Base-by-base conservation (phyloP, 805 yeast species). In the Saturnispora dispora region DNA sequence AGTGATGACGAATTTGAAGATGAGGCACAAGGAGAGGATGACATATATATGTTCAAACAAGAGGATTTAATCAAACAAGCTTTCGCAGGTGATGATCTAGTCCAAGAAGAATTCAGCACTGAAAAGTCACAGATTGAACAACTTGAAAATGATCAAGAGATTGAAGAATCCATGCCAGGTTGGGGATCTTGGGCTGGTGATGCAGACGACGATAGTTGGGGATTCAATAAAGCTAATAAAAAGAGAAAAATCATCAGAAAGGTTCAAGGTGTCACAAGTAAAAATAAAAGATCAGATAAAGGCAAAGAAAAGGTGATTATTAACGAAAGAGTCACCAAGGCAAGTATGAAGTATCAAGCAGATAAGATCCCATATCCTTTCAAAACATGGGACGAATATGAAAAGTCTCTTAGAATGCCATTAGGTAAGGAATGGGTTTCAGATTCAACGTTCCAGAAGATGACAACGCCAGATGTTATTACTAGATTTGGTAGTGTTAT, bases 131-230 rank as follows among this genome's bases (percentile, higher is more conserved):
- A 78, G 57, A 77, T 77, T 11, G 73, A 76, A 5, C 77, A 71
- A 43, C 89, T 85, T 45, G 97, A 91, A 66, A 97, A 81, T 52
- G 97, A 91, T 67, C 53, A 56, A 41, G 89, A 83, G 60, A 83
- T 85, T 53, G 96, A 90, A 63, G 70, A 85, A 46, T 84, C 96
- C 0, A 69, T 90, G 48, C 98, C 97, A 3, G 99, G 99, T 1
- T 93, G 98, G 97, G 98, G 98, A 46, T 86, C 85, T 43, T 93
- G 99, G 99, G 85, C 91, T 10, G 96, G 96, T 37, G 63, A 69
- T 10, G 68, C 64, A 55, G 52, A 35, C 6, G 57, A 57, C 30
- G 54, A 48, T 45, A 53, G 55, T 28, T 52, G 57, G 58, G 53
- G 54, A 8, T 46, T 36, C 8, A 51, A 68, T 61, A 52, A 63